Conservation (phyloP, 129 eudicot genomes). For the Kitagawia praeruptora region DNA sequence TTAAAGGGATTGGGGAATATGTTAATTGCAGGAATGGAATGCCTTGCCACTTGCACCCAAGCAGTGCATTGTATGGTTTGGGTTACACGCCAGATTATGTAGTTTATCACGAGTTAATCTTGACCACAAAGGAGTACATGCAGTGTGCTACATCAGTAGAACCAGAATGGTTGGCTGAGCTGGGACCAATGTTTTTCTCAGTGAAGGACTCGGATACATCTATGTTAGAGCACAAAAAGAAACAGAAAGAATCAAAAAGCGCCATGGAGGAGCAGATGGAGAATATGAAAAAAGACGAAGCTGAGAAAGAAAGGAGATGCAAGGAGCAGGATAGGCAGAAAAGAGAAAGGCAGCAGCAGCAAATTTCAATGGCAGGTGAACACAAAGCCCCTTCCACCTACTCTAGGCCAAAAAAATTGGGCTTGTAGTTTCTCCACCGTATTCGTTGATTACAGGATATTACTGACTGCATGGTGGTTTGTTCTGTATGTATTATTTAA, state of each 20-base stretch:
- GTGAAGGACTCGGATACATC: conserved; percentile 60
- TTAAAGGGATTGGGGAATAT: conserved; percentile 56
- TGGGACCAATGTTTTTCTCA: conserved; percentile 57
- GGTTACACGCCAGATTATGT: conserved; percentile 51
- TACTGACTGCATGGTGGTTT: not conserved
- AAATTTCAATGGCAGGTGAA: conserved; percentile 41
- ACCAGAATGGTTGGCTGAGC: conserved; percentile 54
- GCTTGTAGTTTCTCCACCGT: conserved; percentile 22
- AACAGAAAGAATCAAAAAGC: conserved; percentile 48
- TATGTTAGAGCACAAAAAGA: conserved; percentile 53
- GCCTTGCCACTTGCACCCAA: conserved; percentile 65
- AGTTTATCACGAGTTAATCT: conserved; percentile 50
- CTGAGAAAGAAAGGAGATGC: conserved; percentile 27
- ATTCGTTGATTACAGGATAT: not conserved
- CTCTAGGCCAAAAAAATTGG: conserved; percentile 44
- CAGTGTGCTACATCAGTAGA: conserved; percentile 48
- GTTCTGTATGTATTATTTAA: not conserved
- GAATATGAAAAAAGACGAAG: conserved; percentile 28
- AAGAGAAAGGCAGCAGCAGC: conserved; percentile 41
- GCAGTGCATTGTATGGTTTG: conserved; percentile 48
- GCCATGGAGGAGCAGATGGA: conserved; percentile 65
- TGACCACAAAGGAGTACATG: conserved; percentile 60
- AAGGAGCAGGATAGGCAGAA: conserved; percentile 34
- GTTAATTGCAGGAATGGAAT: conserved; percentile 49
- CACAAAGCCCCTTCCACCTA: conserved; percentile 32